phyloP scores from a whole-genome alignment of 2,329 filamentous ascomycete species.

The Hypoxylon sp. region DNA sequence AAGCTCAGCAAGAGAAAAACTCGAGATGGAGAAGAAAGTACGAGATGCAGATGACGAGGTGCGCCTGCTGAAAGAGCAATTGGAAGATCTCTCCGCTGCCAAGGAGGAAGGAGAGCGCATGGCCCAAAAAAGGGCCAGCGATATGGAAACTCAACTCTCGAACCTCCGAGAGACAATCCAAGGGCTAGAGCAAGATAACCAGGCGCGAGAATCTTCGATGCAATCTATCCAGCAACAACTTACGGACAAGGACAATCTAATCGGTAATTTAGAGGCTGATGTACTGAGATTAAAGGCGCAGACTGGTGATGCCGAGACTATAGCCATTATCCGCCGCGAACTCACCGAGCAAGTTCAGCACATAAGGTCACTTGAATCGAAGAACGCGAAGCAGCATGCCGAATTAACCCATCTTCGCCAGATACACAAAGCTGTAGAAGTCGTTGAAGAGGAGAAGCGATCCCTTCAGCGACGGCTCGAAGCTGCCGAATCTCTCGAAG shows the following conservation, averaged over 20 bases:
- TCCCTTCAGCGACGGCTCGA: constrained; percentile 83
- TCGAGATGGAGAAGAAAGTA: constrained; percentile 76
- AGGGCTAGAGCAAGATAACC: constrained; percentile 72
- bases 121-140: constrained; percentile 67
- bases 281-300: constrained; percentile 87
- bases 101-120: constrained; percentile 79
- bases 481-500: constrained; percentile 79
- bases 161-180: constrained; percentile 65
- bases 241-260: constrained; percentile 76
- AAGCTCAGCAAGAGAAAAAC: constrained; percentile 68
- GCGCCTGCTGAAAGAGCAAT: constrained; percentile 82
- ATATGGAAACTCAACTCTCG: constrained; percentile 67
- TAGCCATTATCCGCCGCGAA: constrained; percentile 88
- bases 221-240: constrained; percentile 76
- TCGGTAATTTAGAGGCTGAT: constrained; percentile 84
- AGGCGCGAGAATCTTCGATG: constrained; percentile 69
- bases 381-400: constrained; percentile 81
- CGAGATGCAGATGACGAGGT: constrained; percentile 81
- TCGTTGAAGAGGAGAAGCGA: constrained; percentile 96
- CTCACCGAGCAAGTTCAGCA: constrained; percentile 93
- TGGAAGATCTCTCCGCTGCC: constrained; percentile 76
- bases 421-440: constrained; percentile 86
- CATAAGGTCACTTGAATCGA: constrained; percentile 85
- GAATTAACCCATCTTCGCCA: constrained; percentile 88
- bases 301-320: constrained; percentile 86